Conservation (phyloP, 176 grass and related monocot species). For the Areca catechu region DNA sequence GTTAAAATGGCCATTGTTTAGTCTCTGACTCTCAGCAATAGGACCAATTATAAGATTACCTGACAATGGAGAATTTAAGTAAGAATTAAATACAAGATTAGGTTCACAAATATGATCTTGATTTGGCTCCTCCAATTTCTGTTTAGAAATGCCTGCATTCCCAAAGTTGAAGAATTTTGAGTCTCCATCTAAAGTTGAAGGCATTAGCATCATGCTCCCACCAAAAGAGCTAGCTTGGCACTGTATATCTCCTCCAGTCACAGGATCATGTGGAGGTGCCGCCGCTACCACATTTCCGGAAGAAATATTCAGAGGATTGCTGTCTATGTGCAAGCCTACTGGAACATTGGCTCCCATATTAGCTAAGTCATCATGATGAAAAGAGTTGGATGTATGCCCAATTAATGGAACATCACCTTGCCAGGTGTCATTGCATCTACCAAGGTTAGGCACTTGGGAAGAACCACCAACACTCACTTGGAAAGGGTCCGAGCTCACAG, state of each 20-base stretch:
- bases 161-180: conserved; percentile 64
- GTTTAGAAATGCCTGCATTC: conserved; percentile 24
- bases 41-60: conserved; percentile 22
- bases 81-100: conserved; percentile 38
- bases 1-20: conserved; percentile 24
- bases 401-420: conserved; percentile 27
- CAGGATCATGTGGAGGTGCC: conserved; percentile 28
- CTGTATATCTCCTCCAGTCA: conserved; percentile 37
- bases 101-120: conserved; percentile 29
- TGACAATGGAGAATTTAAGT: conserved; percentile 20
- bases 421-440: conserved; percentile 18
- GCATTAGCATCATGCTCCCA: conserved; percentile 1
- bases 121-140: conserved; percentile 24
- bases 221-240: conserved; percentile 35
- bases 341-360: conserved; percentile 30
- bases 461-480: conserved; percentile 23
- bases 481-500: conserved; percentile 19
- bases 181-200: conserved; percentile 23
- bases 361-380: conserved; percentile 20
- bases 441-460: conserved; percentile 26
- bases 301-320: conserved; percentile 15
- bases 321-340: conserved; percentile 11
- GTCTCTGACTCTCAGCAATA: conserved; percentile 25
- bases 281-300: conserved; percentile 10
- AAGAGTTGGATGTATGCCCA: conserved; percentile 25